Evolutionary conservation across 805 yeast genomes (phyloP), one percentile per base, ranked within the genome.

Genomic region (Yarrowia porcina): DNA sequence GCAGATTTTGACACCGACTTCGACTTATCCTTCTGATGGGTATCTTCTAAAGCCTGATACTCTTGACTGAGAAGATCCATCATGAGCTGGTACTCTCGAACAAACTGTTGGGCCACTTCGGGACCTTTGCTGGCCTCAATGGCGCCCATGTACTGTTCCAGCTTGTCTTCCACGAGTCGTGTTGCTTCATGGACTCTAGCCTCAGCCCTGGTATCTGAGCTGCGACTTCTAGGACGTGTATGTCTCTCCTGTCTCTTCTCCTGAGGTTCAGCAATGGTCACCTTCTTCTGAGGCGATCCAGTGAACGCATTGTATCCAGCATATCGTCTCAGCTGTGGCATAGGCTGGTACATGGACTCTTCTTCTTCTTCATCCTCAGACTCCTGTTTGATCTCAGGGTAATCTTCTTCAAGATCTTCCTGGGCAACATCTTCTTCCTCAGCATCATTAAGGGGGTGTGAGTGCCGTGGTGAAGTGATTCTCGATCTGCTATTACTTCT

Each of bases 231-330:
- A 9, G 52, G 36, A 18, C 52, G 18, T 13, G 18, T 21, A 7
- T 15, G 45, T 17, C 11, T 36, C 41, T 36, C 41, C 15, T 8
- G 30, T 13, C 17, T 3, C 27, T 27, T 21, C 12, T 28, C 52
- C 17, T 27, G 20, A 10, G 52, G 52, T 12, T 45, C 52, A 4
- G n/a, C 11, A 11, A 35, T 49, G 15, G 57, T 33, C 30, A 49
- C 57, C 30, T 25, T 49, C 21, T 49, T 49, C n/a, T 33, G 41
- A 18, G 57, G 57, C 3, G 54, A 47, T 17, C 54, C 54, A n/a
- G 28, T 49, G 23, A 18, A 18, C 13, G 57, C 32, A 23, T 52
- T 52, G 18, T 52, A 52, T 7, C 59, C 59, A 11, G 59, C 59
- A 25, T 52, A 52, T 4, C 59, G 59, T 2, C 59, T 32, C 25